Evolutionary conservation across 2,329 filamentous ascomycete species (phyloP), one percentile per base, ranked within the genome.

Genomic region (Cordyceps javanica): DNA sequence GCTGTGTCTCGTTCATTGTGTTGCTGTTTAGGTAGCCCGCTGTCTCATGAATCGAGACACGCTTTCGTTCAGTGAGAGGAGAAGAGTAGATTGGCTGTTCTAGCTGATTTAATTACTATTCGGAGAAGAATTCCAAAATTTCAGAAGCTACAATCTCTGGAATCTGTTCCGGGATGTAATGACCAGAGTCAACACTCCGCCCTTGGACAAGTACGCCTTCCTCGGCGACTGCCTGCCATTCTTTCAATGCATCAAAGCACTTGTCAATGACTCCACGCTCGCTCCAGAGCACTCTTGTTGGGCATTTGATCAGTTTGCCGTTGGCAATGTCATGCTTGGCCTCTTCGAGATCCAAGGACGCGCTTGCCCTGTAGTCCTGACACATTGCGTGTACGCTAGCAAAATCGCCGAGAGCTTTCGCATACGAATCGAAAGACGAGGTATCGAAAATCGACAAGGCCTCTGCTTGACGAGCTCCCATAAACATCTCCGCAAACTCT

Each of bases 321-420:
- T 67, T 65, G 7, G 69, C 63, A 50, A 76, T 59, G 64, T 83
- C 80, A 21, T 69, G 66, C 58, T 73, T 72, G 41, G 79, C 73
- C 63, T 78, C 75, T 2, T 81, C 76, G 5, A 83, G 63, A 65
- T 85, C 82, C 25, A 81, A 62, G 0, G 73, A 77, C 14, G 77
- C 78, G 5, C 73, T 73, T 0, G 81, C 81, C 11, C 79, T 69
- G 60, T 85, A 85, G 62, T 85, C 82, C 60, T 83, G 74, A 60
- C 80, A 82, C 69, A 77, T 79, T 0, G 73, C 74, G 59, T 77
- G 73, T 11, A 83, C 72, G 0, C 72, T 68, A 0, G 67, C 70
- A 2, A 67, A 64, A 45, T 82, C 72, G 5, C 68, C 68, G 25
- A 82, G 64, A 26, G 69, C 72, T 1, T 66, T 66, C 1, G 70